Base-by-base conservation (phyloP, 495 filamentous ascomycete species). In the Lophium mytilinum region DNA sequence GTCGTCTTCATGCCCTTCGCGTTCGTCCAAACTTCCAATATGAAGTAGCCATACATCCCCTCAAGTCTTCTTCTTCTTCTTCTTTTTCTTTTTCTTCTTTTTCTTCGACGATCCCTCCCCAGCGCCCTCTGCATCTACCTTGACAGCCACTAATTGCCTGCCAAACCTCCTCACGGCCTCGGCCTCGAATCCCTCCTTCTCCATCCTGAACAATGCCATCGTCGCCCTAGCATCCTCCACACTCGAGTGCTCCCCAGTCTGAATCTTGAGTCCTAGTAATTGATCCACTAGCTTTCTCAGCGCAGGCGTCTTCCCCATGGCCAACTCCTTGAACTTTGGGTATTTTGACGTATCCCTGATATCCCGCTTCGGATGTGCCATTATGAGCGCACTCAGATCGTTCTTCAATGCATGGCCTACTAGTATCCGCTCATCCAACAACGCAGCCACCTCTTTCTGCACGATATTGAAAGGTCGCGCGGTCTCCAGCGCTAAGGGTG, bases 371-470 rank as follows among this genome's bases (percentile, higher is more conserved):
- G 91, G 84, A 63, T 96, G 92, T 12, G 78, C 75, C 24, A 97
- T 72, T 37, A 87, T 70, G 42, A 98, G 73, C 8, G 79, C 91
- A 21, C 83, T 78, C 19, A 97, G 69, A 68, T 98, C 93, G 61
- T 96, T 86, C 60, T 84, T 82, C 30, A 97, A 69, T n/a, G 91
- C 88, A 69, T 98, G 93, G 0, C 93, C 93, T 2, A 98, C 80
- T 0, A 98, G 72, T 34, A 97, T 80, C 14, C 87, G 76, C 11
- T 76, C 86, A 18, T 83, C 72, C 5, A 98, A 71, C 4, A 97
- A 77, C n/a, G 73, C 76, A 0, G 85, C 80, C 17, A 96, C 80
- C 41, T 85, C 77, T 33, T 75, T 70, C 63, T 94, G 91, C 1
- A 89, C 92, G 14, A 84, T 78, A 45, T 84, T 81, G 56, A 96